Base-by-base conservation (phyloP, 2,329 filamentous ascomycete genomes). In the Aureobasidium uvarum region DNA sequence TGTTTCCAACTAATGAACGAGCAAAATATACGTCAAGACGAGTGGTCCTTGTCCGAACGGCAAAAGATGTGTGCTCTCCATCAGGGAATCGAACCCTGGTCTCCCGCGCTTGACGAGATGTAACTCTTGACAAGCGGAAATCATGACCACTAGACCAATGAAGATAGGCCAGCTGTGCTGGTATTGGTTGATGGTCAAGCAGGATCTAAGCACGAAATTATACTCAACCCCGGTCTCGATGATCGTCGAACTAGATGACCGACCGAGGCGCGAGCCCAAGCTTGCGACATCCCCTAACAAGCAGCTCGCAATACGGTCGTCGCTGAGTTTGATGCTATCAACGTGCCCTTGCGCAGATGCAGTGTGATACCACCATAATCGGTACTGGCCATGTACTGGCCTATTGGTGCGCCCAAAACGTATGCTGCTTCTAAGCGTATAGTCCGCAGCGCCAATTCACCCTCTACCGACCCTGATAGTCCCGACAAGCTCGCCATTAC, bases 341-440 rank as follows among this genome's bases (percentile, higher is more conserved):
- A 36, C 16, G 59, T 66, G 56, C n/a, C 28, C 23, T 33, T 62
- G 65, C 56, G 58, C 59, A 63, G 31, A 66, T 66, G 65, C 56
- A 58, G 56, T 62, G 56, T 43, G 23, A 62, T 33, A 60, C 5
- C n/a, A 51, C 16, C 20, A 52, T 64, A 67, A 59, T 36, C 10
- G 8, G 33, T 36, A 13, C 33, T 54, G 68, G 73, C 72, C 83
- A 96, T 95, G 91, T 96, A 96, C 84, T 96, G 91, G 91, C 91
- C 91, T 74, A 86, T 92, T 77, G 91, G 90, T 77, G 90, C 90
- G 76, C 90, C 91, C 74, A 87, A 88, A 76, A 87, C 93, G 76
- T 94, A 91, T 81, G 88, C 90, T 74, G 89, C 89, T 72, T 90
- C 84, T 80, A 90, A 86, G 79, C 85, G 84, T 74, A 77, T 81